phyloP scores from a whole-genome alignment of 805 yeast genomes.

The Spathaspora passalidarum region DNA sequence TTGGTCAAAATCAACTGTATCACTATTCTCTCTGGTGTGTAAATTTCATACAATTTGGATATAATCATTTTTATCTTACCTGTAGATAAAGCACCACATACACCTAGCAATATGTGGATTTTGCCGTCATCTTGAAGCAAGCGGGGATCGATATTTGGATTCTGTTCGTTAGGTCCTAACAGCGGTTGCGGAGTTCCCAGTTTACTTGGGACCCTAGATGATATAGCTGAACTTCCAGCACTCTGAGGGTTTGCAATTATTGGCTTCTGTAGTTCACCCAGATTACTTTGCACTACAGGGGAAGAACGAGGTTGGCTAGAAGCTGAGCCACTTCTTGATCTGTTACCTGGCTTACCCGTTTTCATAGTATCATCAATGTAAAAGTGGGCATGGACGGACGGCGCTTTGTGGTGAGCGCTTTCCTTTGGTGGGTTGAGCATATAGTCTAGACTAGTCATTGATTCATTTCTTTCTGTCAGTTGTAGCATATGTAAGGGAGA shows the following conservation, averaged over 20 bases:
- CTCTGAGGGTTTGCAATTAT: neutral
- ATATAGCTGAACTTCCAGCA: neutral
- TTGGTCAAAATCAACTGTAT: conserved; percentile 54
- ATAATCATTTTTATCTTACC: conserved; percentile 53
- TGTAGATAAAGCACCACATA: conserved; percentile 55
- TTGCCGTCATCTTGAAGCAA: conserved; percentile 53
- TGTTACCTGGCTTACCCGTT: conserved; percentile 29
- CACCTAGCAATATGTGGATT: conserved; percentile 53
- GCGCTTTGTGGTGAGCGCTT: conserved; percentile 46
- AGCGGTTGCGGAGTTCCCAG: conserved; percentile 8
- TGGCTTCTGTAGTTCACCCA: neutral
- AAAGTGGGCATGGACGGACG: conserved; percentile 79
- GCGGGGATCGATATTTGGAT: conserved; percentile 51
- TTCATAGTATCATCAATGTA: conserved; percentile 65
- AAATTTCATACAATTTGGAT: conserved; percentile 49
- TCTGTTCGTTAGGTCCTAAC: conserved; percentile 28
- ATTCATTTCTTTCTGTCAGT: conserved; percentile 12
- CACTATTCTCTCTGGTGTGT: conserved; percentile 46
- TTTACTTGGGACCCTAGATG: neutral
- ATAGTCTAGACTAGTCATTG: conserved; percentile 24
- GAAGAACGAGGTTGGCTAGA: neutral
- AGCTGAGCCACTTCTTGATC: conserved; percentile 39
- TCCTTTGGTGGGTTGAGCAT: conserved; percentile 28
- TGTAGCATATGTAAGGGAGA: neutral
- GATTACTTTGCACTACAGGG: neutral